A percentile compares a stretch with the other conserved stretches of the same genome.
These are phyloP conservation scores for Phyllostachys edulis DNA, from an alignment of 176 grass and related monocot genomes.

Conservation along the genomic window DNA sequence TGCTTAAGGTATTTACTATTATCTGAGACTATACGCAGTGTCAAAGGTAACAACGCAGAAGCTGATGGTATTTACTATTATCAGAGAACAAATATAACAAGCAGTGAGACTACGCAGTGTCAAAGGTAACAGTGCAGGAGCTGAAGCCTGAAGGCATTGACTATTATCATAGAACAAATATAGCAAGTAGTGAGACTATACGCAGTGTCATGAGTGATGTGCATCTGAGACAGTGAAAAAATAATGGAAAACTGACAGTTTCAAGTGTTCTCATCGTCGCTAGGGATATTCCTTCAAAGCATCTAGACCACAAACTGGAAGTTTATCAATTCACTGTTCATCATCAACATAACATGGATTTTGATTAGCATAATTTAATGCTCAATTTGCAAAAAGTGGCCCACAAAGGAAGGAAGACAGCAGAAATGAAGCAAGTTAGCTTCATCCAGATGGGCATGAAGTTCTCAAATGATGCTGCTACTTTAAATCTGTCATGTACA, in stretches of 20 bases:
- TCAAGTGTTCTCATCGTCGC: neutral
- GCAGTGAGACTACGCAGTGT: neutral
- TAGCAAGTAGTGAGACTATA: neutral
- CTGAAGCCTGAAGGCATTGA: neutral
- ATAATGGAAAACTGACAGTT: neutral
- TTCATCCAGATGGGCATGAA: neutral
- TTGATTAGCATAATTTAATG: neutral
- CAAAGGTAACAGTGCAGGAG: neutral
- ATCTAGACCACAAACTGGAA: neutral
- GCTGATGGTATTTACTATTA: neutral
- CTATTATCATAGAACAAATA: neutral
- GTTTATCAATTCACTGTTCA: neutral
- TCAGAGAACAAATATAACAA: neutral
- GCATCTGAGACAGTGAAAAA: neutral
- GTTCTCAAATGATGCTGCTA: conserved; percentile 3
- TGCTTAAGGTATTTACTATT: neutral
- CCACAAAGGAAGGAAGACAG: neutral
- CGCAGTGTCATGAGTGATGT: neutral
- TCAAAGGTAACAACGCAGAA: neutral
- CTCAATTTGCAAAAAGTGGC: neutral
- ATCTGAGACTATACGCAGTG: neutral
- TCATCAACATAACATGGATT: neutral
- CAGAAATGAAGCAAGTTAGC: neutral
- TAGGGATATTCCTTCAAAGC: neutral
- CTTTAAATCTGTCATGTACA: neutral